Percentiles rank a stretch among this genome's conserved stretches.
Evolutionary conservation across 768 basidiomycete species (phyloP).

Genomic region (Boletus rubropictus): DNA sequence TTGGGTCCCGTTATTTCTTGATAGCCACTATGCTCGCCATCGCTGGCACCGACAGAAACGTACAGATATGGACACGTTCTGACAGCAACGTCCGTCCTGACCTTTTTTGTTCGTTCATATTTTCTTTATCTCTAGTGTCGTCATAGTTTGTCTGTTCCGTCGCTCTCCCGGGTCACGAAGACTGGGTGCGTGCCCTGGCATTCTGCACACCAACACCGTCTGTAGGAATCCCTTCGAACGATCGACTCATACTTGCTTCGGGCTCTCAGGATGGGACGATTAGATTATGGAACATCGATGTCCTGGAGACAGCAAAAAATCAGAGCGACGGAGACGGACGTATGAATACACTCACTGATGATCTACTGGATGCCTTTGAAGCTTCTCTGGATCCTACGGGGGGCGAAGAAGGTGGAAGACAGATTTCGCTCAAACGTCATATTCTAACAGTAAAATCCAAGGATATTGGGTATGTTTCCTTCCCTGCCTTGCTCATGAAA

Average conservation of each 20-base stretch:
- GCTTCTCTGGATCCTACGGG: conserved; percentile 70
- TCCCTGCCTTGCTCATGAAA: conserved; percentile 22
- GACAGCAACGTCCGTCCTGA: conserved; percentile 43
- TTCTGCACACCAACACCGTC: conserved; percentile 42
- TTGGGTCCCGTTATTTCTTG: neutral
- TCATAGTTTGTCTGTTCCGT: conserved; percentile 56
- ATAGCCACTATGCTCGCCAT: conserved; percentile 70
- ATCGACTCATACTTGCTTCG: conserved; percentile 74
- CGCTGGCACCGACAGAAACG: conserved; percentile 71
- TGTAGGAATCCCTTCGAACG: conserved; percentile 11
- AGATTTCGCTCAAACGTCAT: conserved; percentile 87
- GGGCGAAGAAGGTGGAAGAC: conserved; percentile 71
- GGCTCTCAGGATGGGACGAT: conserved; percentile 95
- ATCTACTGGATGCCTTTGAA: conserved; percentile 85
- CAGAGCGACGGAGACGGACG: conserved; percentile 18
- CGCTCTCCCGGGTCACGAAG: conserved; percentile 79
- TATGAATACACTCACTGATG: conserved; percentile 46
- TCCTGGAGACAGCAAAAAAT: conserved; percentile 27
- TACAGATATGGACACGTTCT: conserved; percentile 73
- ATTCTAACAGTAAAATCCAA: conserved; percentile 59
- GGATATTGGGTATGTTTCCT: conserved; percentile 15
- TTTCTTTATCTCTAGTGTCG: neutral
- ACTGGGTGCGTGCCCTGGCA: conserved; percentile 84
- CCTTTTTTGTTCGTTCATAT: conserved; percentile 1
- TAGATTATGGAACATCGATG: conserved; percentile 83